Evolutionary conservation across 140 eudicot genomes (phyloP), one percentile per base, ranked within the genome.

Genomic region (Eryngium alpinum): DNA sequence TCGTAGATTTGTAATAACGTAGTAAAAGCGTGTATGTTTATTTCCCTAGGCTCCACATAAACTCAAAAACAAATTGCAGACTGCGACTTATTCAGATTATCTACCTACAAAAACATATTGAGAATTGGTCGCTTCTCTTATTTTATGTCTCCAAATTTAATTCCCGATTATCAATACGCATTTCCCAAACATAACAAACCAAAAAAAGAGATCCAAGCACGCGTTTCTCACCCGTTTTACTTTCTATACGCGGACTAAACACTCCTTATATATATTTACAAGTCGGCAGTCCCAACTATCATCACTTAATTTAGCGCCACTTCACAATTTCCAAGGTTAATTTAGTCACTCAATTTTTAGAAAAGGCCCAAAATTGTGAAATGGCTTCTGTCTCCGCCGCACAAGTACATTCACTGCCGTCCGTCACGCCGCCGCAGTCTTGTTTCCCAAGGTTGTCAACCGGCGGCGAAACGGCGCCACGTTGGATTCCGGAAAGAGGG

Each of bases 401-500:
- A 51, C 21, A 49, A 6, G 13, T 24, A 24, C 1, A 49, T 9
- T 28, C 60, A 4, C 17, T 24, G 1, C 5, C n/a, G 11, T 53
- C 52, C 29, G 28, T 52, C 5, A 34, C 17, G 69, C 27, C 29
- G 29, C 50, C 16, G 22, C 80, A 2, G 33, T 52, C 13, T 43
- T 4, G 50, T 62, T 34, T 33, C n/a, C 19, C 10, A 34, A 60
- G 38, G 21, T 29, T 29, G 19, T 29, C 51, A 24, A 33, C 77
- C 6, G 57, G 32, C 4, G 80, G 27, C 34, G 22, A n/a, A 2
- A 18, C 33, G 1, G 73, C 53, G 33, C 72, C 81, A 22, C 72
- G 81, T 34, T 43, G 53, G 73, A 60, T 78, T n/a, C 81, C 81
- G 19, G 15, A 60, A 59, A 38, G 81, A 33, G 81, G 81, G 38